Base-by-base conservation (phyloP, 2,329 filamentous ascomycete genomes). In the Alternaria consortialis region DNA sequence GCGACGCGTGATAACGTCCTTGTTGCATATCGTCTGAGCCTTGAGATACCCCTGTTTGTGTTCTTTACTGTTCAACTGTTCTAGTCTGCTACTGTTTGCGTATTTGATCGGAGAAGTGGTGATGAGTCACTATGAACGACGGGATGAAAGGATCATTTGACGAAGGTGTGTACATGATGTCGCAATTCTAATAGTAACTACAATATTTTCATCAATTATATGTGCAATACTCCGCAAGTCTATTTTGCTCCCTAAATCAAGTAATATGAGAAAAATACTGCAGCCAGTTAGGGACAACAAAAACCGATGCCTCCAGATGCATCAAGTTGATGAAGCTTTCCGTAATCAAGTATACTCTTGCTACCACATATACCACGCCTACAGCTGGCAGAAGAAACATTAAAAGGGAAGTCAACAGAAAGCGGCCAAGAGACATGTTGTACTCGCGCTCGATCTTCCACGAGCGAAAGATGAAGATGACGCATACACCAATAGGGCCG, bases 1-100 rank as follows among this genome's bases (percentile, higher is more conserved):
- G 66, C 66, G 64, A 69, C 65, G 58, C 64, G 55, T 56, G 53
- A 46, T 20, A 66, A 62, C 58, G 64, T 55, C 64, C 52, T 60
- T 60, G 61, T 58, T 66, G 31, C 42, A 60, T 59, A 56, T 58
- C 58, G 60, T 61, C 59, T 62, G 52, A 52, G 65, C 32, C 64
- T 67, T 62, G 64, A 67, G 66, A 69, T 69, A 69, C 66, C 67
- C 67, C 59, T 46, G 47, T 34, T 31, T 39, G 43, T 29, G 17
- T 56, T 44, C 39, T 62, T 52, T 29, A 60, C 29, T 65, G 29
- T 53, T 36, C 31, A 39, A 34, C 12, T 42, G 51, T 52, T 44
- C 31, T 46, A 20, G 48, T 48, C 39, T 57, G 17, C 27, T 32
- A 25, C 2, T 55, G 42, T 47, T 47, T 55, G 40, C 40, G 31